A percentile compares a stretch with the other conserved stretches of the same genome.
These are phyloP conservation scores for Phaeophleospora eucalypticola DNA, from an alignment of 2,329 filamentous ascomycete species.

Conservation along the genomic window DNA sequence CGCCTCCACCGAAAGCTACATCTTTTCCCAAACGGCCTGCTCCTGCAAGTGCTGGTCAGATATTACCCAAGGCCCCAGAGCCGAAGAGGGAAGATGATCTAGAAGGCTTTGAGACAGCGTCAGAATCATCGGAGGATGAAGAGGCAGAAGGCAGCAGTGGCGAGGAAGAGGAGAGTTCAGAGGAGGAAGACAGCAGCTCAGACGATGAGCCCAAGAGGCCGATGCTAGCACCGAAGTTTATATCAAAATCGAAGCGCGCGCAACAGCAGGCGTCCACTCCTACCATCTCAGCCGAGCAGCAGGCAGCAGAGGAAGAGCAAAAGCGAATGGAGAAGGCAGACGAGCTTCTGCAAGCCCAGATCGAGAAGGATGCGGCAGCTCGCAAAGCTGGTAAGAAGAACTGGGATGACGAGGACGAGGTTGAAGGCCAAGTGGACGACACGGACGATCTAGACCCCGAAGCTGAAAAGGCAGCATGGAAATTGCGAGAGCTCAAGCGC, in stretches of 20 bases:
- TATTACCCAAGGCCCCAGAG: constrained; percentile 27
- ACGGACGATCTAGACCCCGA: constrained; percentile 81
- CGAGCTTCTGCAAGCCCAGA: constrained; percentile 79
- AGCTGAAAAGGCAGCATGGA: constrained; percentile 89
- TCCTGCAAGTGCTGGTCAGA: constrained; percentile 34
- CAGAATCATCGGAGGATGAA: constrained; percentile 37
- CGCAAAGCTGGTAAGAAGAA: constrained; percentile 72
- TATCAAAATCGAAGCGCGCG: constrained; percentile 58
- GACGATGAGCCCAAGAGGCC: constrained; percentile 57
- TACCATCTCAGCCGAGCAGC: constrained; percentile 36
- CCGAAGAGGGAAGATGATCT: constrained; percentile 33
- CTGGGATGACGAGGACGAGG: constrained; percentile 71
- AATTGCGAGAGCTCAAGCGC: constrained; percentile 82
- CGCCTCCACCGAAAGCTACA: constrained; percentile 41
- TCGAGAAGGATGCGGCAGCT: constrained; percentile 74
- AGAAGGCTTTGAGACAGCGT: constrained; percentile 59
- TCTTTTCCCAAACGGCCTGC: constrained; percentile 44
- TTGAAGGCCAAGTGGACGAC: constrained; percentile 76
- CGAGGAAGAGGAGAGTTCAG: constrained; percentile 43
- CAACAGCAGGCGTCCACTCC: constrained; percentile 35
- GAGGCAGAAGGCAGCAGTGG: constrained; percentile 34
- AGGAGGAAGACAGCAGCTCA: constrained; percentile 56
- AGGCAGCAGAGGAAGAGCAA: constrained; percentile 48
- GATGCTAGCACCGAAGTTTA: constrained; percentile 62
- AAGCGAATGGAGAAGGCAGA: constrained; percentile 69